phyloP scores from a whole-genome alignment of 2,329 filamentous ascomycete genomes.

The Cyphellophora europaea region DNA sequence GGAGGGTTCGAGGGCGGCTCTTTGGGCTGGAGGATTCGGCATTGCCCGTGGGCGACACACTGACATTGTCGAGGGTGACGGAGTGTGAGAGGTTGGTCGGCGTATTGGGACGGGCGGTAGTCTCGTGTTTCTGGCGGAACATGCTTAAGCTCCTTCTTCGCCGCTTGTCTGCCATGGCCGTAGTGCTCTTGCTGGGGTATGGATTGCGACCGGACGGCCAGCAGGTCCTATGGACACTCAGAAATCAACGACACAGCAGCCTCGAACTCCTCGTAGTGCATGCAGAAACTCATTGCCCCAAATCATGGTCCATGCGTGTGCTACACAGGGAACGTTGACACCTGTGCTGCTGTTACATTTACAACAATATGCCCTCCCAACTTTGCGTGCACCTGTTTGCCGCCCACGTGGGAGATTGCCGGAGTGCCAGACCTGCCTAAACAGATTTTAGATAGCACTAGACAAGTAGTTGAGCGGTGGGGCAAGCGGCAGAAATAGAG shows the following conservation, averaged over 20 bases:
- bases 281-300: too few relatives aligned
- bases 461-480: too few relatives aligned
- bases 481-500: too few relatives aligned
- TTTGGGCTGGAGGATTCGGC: conserved; percentile 25
- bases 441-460: too few relatives aligned
- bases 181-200: background rate
- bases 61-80: conserved; percentile 22
- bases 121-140: conserved; percentile 18
- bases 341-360: too few relatives aligned
- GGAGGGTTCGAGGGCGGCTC: conserved; percentile 31
- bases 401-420: too few relatives aligned
- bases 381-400: too few relatives aligned
- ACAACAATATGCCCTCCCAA: too few relatives aligned
- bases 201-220: background rate
- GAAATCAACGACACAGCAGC: background rate
- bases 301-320: too few relatives aligned
- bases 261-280: too few relatives aligned
- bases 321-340: too few relatives aligned
- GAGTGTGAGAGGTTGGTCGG: conserved; percentile 21
- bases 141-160: conserved; percentile 26
- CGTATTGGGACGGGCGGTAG: conserved; percentile 8
- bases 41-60: conserved; percentile 2
- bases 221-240: background rate
- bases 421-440: too few relatives aligned
- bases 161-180: conserved; percentile 19